Percentiles rank a stretch among this genome's conserved stretches.
phyloP scores from a whole-genome alignment of 2,329 filamentous ascomycete species.

The Akanthomyces lecanii region DNA sequence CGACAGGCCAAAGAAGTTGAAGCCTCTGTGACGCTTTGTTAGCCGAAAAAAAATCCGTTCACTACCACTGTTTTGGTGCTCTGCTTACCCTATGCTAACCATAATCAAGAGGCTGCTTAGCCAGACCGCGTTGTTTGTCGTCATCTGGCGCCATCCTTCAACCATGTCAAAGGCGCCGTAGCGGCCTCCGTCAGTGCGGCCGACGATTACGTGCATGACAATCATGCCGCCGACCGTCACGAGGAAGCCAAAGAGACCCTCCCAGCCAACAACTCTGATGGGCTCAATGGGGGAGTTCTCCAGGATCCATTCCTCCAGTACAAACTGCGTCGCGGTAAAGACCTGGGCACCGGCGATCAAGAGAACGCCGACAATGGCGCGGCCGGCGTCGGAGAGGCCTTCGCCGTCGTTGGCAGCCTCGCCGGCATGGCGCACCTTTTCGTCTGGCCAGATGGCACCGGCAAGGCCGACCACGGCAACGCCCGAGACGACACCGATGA shows the following conservation, averaged over 20 bases:
- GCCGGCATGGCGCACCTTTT: slow-evolving; percentile 40
- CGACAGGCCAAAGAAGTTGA: slow-evolving; percentile 97
- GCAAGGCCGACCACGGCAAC: slow-evolving; percentile 88
- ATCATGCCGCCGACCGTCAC: slow-evolving; percentile 77
- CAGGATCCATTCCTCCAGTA: slow-evolving; percentile 90
- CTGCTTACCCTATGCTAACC: slow-evolving; percentile 83
- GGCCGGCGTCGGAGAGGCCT: slow-evolving; percentile 32
- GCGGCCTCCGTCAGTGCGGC: slow-evolving; percentile 66
- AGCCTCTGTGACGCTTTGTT: slow-evolving; percentile 57
- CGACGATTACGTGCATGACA: slow-evolving; percentile 72
- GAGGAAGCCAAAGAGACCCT: slow-evolving; percentile 83
- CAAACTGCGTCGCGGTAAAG: slow-evolving; percentile 95
- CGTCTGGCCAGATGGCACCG: slow-evolving; percentile 72
- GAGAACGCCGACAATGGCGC: slow-evolving; percentile 74
- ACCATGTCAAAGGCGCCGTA: slow-evolving; percentile 87
- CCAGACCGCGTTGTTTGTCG: slow-evolving; percentile 64
- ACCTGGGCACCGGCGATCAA: slow-evolving; percentile 93
- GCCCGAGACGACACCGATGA: slow-evolving; percentile 81
- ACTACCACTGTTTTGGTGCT: not conserved
- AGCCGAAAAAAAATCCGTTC: slow-evolving; percentile 14
- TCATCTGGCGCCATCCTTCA: slow-evolving; percentile 81
- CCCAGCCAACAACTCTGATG: slow-evolving; percentile 90
- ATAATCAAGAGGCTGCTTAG: slow-evolving; percentile 85
- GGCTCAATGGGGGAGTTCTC: slow-evolving; percentile 64
- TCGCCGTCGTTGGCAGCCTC: slow-evolving; percentile 30